Conservation (phyloP, 1,284 basidiomycete genomes). For the Filobasidium uniguttulatum region DNA sequence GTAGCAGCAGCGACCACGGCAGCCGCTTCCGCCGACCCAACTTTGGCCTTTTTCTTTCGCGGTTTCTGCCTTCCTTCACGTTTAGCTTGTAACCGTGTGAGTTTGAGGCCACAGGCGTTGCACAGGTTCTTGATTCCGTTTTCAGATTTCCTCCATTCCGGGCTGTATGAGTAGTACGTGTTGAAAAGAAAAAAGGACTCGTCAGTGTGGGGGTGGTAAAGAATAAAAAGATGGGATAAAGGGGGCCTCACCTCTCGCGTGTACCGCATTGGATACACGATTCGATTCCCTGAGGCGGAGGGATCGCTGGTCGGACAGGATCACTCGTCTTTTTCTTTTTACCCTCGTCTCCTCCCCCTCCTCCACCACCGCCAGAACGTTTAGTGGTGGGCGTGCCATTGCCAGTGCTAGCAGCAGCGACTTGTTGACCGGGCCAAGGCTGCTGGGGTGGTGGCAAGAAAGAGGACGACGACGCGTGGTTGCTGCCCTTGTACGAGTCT, state of each 20-base stretch:
- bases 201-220: neutral
- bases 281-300: constrained; percentile 54
- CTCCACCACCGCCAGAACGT: neutral
- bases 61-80: constrained; percentile 35
- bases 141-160: constrained; percentile 78
- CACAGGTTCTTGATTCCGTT: constrained; percentile 82
- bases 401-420: neutral
- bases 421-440: neutral
- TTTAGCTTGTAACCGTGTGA: constrained; percentile 34
- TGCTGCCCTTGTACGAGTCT: neutral
- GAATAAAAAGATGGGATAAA: neutral
- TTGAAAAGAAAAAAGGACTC: neutral
- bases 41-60: constrained; percentile 23
- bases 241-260: constrained; percentile 42
- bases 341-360: constrained; percentile 4
- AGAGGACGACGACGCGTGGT: neutral
- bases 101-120: constrained; percentile 49
- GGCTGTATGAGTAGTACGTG: constrained; percentile 38
- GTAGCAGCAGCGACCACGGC: too few species aligned
- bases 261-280: constrained; percentile 72
- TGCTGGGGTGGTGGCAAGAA: neutral
- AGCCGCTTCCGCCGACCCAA: too few species aligned
- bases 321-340: constrained; percentile 6
- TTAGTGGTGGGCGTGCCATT: neutral
- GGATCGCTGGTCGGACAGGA: constrained; percentile 20